A percentile compares a stretch with the other conserved stretches of the same genome.
Conservation (phyloP, 306 rosid species). For the Biancaea sappan region DNA sequence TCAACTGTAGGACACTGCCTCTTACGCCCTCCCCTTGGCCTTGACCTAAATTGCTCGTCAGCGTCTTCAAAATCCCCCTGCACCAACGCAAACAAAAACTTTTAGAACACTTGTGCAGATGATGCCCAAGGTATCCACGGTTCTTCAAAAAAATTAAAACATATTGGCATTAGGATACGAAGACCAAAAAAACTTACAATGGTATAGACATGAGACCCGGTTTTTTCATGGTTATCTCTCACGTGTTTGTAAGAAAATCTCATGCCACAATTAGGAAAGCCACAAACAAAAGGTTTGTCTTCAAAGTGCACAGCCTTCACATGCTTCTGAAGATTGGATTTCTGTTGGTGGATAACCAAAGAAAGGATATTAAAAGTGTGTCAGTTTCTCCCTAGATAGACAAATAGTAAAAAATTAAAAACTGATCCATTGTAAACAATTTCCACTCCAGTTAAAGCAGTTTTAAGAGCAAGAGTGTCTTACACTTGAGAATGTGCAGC, state of each 20-base stretch:
- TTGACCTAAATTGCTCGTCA: conserved; percentile 57
- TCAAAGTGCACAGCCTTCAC: conserved; percentile 71
- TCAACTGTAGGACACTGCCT: conserved; percentile 54
- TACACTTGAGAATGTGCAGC: conserved; percentile 63
- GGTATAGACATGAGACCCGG: conserved; percentile 55
- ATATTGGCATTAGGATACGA: not conserved
- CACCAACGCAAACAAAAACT: not conserved
- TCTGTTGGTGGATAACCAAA: conserved; percentile 43
- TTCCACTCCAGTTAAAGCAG: not conserved
- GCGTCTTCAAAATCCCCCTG: conserved; percentile 66
- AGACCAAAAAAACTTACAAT: conserved; percentile 48
- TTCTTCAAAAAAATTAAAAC: not conserved
- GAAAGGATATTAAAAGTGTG: not conserved
- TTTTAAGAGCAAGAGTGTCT: conserved; percentile 25
- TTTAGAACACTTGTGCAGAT: not conserved
- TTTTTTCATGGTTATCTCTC: conserved; percentile 80
- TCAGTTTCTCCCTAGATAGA: not conserved
- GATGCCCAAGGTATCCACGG: not conserved
- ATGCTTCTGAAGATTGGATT: conserved; percentile 75
- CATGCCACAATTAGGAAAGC: conserved; percentile 81
- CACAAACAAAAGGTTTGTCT: conserved; percentile 61
- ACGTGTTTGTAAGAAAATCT: conserved; percentile 91
- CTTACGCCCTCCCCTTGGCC: conserved; percentile 65
- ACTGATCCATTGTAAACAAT: not conserved
- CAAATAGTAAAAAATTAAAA: not conserved